Conservation (phyloP, 1,284 basidiomycete genomes). For the Tilletia indica region DNA sequence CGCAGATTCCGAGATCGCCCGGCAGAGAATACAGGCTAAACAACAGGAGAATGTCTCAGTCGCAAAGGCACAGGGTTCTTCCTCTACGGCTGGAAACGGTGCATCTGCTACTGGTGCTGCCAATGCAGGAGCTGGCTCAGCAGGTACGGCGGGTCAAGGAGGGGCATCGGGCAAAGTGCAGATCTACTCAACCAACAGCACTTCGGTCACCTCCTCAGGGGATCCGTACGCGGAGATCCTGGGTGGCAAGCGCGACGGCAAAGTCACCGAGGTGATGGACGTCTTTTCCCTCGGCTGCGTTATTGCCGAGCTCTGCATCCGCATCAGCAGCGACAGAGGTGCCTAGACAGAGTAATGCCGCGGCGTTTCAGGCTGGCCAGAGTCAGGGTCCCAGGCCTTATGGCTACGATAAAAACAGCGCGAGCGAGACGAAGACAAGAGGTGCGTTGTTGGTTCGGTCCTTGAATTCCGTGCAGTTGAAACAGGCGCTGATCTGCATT, state of each 20-base stretch:
- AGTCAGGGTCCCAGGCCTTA: not conserved
- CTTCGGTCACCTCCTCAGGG: conserved; percentile 14
- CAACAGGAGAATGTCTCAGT: conserved; percentile 55
- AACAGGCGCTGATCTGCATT: not conserved
- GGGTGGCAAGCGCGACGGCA: conserved; percentile 63
- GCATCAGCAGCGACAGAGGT: not conserved
- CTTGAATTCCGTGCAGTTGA: not conserved
- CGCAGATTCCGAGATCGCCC: conserved; percentile 67
- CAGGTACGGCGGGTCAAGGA: not conserved
- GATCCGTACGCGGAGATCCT: conserved; percentile 38
- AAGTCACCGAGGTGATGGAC: conserved; percentile 94
- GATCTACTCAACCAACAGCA: conserved; percentile 22
- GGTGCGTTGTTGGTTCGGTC: not conserved
- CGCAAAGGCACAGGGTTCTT: conserved; percentile 15
- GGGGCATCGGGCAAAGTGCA: not conserved
- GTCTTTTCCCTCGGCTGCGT: conserved; percentile 95
- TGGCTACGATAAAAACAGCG: not conserved
- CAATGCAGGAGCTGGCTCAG: not conserved
- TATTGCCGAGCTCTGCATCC: conserved; percentile 76
- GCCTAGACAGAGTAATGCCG: not conserved
- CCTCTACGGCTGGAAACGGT: not conserved
- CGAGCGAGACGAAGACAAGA: conserved; percentile 32
- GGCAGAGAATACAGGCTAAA: conserved; percentile 59
- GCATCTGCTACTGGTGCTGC: not conserved
- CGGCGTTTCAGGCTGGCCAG: not conserved